Base-by-base conservation (phyloP, 2,329 filamentous ascomycete genomes). In the Beauveria varroae region DNA sequence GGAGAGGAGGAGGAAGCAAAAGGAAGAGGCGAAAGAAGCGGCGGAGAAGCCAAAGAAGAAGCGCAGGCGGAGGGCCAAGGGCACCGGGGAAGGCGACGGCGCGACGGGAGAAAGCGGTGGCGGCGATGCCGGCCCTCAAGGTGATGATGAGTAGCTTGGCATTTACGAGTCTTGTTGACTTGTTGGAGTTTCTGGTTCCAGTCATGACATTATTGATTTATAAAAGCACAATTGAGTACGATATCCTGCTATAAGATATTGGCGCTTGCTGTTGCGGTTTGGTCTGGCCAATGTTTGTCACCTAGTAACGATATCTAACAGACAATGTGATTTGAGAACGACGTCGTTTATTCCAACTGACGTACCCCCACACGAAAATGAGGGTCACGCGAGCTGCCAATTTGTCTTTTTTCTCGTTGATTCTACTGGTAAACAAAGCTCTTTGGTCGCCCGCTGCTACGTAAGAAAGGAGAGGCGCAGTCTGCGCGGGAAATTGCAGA, bases 1-100 rank as follows among this genome's bases (percentile, higher is more conserved):
- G 49, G 67, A 65, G 64, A 65, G 59, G 61, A 68, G 67, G 57
- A 56, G 58, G 58, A 37, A 64, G 64, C 24, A 64, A 62, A 67
- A 67, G 57, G 53, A 62, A 5, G 65, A 65, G 30, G 60, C 67
- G 14, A 47, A 53, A 24, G 57, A 64, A 64, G 22, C 64, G 60
- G 66, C 67, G 46, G 66, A 68, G 51, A 68, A 65, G 49, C 57
- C 65, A 44, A 77, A 77, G 64, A 69, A 69, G 63, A 77, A 74
- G 66, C 68, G 72, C 43, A 75, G 71, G 64, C 66, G 73, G 64
- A 74, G 74, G 66, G 68, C 69, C 51, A 75, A 74, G 63, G 62
- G 66, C 7, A 47, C 51, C 6, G 65, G 67, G 43, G 62, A 66
- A 26, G 63, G 64, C 10, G 67, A 69, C 7, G 60, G 43, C 24